Evolutionary conservation across 78 protist species (phyloP).

Genomic region (Pigoraptor vietnamica): DNA sequence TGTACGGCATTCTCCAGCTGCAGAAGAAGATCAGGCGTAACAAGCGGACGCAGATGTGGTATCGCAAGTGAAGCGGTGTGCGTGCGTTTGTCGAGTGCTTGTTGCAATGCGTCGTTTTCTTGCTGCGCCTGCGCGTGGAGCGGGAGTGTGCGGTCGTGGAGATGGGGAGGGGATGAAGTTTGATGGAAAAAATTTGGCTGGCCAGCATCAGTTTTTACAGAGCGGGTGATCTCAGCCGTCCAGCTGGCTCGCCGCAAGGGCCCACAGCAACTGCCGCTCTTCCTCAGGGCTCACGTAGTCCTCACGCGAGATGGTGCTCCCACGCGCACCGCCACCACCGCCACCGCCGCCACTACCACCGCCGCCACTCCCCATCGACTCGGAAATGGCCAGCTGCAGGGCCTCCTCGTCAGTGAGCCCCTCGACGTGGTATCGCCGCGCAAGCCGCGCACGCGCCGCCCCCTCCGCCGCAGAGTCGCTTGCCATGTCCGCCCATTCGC

Average conservation of each 20-base stretch:
- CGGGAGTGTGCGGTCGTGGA: too few species aligned
- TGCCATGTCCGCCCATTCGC: not conserved
- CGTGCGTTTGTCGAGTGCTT: too few species aligned
- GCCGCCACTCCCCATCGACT: not conserved
- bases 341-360: not conserved
- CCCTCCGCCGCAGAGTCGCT: not conserved
- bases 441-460: not conserved
- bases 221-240: not conserved
- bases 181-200: too few species aligned
- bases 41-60: constrained; percentile 22
- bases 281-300: not conserved
- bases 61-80: constrained; percentile 32
- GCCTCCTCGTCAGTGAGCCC: not conserved
- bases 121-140: not conserved
- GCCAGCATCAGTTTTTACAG: too few species aligned
- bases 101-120: not conserved
- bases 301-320: not conserved
- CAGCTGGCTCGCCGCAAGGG: not conserved
- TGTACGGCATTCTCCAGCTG: constrained; percentile 84
- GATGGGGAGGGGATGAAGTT: too few species aligned
- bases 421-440: not conserved
- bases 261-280: not conserved
- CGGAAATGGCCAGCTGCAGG: not conserved
- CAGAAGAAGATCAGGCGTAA: constrained; percentile 81
- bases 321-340: not conserved